Percentiles rank a stretch among this genome's conserved stretches.
These are phyloP conservation scores for Herpetomonas tarakana DNA, from an alignment of 208 protist species.

Conservation along the genomic window DNA sequence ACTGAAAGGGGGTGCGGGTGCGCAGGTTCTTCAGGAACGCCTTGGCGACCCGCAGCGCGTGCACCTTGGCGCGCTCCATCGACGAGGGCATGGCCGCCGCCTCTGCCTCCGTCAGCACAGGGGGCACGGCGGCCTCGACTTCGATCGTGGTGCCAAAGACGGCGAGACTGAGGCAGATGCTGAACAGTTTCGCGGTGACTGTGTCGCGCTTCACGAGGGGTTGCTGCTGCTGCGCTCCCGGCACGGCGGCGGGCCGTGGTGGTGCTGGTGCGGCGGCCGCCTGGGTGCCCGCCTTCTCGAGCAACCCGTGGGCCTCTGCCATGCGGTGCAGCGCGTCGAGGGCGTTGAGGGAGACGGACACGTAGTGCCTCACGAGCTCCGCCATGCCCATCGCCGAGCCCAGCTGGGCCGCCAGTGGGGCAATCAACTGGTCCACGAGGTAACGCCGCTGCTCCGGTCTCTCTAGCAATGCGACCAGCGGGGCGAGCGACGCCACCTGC, in stretches of 20 bases:
- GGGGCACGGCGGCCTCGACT: slow-evolving; percentile 32
- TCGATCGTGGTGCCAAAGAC: slow-evolving; percentile 37
- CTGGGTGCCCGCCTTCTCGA: neutral
- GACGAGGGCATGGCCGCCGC: neutral
- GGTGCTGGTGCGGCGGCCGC: neutral
- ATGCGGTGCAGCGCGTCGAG: slow-evolving; percentile 27
- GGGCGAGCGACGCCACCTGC: slow-evolving; percentile 31
- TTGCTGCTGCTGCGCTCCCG: neutral
- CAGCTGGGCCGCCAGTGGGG: slow-evolving; percentile 23
- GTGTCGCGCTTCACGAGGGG: neutral
- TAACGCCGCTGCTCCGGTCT: slow-evolving; percentile 30
- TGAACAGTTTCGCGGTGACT: slow-evolving; percentile 18
- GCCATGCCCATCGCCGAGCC: slow-evolving; percentile 25
- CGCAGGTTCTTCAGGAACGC: slow-evolving; percentile 33
- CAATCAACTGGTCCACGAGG: slow-evolving; percentile 25
- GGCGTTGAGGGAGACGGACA: slow-evolving; percentile 17
- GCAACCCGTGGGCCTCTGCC: slow-evolving; percentile 11
- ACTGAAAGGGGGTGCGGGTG: slow-evolving; percentile 20
- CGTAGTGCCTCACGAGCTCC: slow-evolving; percentile 18
- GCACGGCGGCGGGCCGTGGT: neutral
- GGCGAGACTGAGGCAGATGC: slow-evolving; percentile 32
- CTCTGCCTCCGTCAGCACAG: slow-evolving; percentile 6
- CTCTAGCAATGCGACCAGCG: slow-evolving; percentile 30
- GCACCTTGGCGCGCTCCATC: slow-evolving; percentile 12
- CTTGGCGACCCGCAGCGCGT: slow-evolving; percentile 21